Base-by-base conservation (phyloP, 805 yeast genomes). In the Hemisphaericaspora nanyangensis region DNA sequence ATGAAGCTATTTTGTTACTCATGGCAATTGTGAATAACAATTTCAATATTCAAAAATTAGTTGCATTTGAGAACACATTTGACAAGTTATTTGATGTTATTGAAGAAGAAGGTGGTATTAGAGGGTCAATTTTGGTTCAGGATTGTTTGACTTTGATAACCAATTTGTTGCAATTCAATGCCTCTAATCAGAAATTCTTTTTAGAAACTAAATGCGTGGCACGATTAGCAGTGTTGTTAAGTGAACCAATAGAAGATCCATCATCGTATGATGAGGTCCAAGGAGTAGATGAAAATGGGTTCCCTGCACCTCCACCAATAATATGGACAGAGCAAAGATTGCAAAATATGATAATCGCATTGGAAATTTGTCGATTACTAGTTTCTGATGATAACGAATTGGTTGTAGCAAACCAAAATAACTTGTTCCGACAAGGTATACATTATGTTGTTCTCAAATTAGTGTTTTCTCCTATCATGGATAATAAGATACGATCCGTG, bases 21-120 rank as follows among this genome's bases (percentile, higher is more conserved):
- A 82, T 85, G 81, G 82, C 89, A 8, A 70, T 93, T 3, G 95
- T 81, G 10, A 81, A 82, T 49, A 83, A 85, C 43, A 86, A 88
- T 51, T 78, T 81, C 43, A 91, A 87, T 57, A 80, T 91, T 24
- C 99, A 93, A 57, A 90, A 89, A 53, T 65, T 93, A 15, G 95
- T 95, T 7, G 99, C 95, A 0, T 93, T 93, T 55, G 97, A 93
- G 56, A 90, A 87, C 49, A 83, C 95, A 0, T 90, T 93, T 54
- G 96, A 88, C 45, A 78, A 73, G 44, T 61, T 89, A 10, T 90
- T 91, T 52, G 71, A 68, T n/a, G 83, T 93, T 11, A 80, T 91
- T 17, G 80, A 78, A 12, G 85, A 80, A 46, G 97, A 90, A 59
- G 96, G 96, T 24, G 95, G 95, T 3, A 72, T 88, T 12, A 74